Percentiles rank a stretch among this genome's conserved stretches.
Evolutionary conservation across 192 early-diverging fungal genomes (phyloP).

Genomic region (Podila verticillata): DNA sequence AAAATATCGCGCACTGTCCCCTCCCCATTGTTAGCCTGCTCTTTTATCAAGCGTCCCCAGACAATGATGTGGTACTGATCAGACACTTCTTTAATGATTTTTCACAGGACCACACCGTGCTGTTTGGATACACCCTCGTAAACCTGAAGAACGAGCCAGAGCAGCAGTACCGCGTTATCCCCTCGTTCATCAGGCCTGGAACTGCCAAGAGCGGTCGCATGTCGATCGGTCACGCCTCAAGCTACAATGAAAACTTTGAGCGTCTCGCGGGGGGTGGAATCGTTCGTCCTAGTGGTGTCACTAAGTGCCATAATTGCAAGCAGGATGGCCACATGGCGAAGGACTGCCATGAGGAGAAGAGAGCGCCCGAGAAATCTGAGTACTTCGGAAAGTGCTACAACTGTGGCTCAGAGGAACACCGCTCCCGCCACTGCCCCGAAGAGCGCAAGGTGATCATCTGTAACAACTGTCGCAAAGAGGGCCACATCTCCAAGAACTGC

Average conservation of each 20-base stretch:
- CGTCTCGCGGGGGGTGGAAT: constrained; percentile 21
- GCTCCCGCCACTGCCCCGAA: constrained; percentile 59
- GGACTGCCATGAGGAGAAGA: constrained; percentile 50
- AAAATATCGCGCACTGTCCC: background rate
- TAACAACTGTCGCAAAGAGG: constrained; percentile 61
- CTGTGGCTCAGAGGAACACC: constrained; percentile 55
- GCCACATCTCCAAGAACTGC: constrained; percentile 60
- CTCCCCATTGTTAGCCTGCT: background rate
- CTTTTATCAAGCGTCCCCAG: background rate
- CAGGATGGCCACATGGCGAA: constrained; percentile 57
- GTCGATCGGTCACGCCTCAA: constrained; percentile 27
- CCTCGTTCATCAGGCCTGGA: constrained; percentile 39
- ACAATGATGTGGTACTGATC: too few species aligned
- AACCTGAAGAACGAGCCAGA: constrained; percentile 26
- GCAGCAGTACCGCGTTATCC: constrained; percentile 30
- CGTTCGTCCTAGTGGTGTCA: constrained; percentile 36
- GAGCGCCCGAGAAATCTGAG: constrained; percentile 22
- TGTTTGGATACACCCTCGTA: constrained; percentile 46
- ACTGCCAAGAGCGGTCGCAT: constrained; percentile 34
- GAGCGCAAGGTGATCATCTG: constrained; percentile 46
- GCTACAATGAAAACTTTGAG: constrained; percentile 30
- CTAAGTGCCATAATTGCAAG: constrained; percentile 60
- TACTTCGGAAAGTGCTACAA: constrained; percentile 57
- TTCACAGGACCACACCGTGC: constrained; percentile 17
- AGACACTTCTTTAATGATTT: background rate